phyloP scores from a whole-genome alignment of 768 basidiomycete species.

The Lactifluus pinguis region DNA sequence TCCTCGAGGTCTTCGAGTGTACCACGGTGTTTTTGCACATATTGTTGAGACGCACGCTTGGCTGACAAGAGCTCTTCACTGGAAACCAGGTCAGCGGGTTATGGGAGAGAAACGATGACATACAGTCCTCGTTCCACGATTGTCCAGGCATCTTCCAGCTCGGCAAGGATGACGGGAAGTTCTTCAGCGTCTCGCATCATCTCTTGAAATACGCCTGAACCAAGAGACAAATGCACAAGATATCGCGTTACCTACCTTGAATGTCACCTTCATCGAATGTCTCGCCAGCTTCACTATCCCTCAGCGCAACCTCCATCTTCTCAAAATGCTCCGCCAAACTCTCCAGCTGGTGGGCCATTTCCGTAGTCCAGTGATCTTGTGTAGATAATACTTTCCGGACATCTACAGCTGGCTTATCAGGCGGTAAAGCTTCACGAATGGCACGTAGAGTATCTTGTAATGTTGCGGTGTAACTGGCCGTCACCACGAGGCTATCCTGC shows the following conservation, averaged over 20 bases:
- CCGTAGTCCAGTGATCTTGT: slow-evolving; percentile 48
- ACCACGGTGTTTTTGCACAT: slow-evolving; percentile 39
- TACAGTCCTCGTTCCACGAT: slow-evolving; percentile 52
- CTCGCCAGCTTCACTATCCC: slow-evolving; percentile 62
- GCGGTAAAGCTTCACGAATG: slow-evolving; percentile 46
- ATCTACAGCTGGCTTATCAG: slow-evolving; percentile 27
- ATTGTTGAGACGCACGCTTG: slow-evolving; percentile 36
- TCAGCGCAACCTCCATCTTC: slow-evolving; percentile 61
- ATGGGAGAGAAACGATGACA: slow-evolving; percentile 22
- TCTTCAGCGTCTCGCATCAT: slow-evolving; percentile 80
- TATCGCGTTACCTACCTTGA: slow-evolving; percentile 35
- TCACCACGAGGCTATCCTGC: slow-evolving; percentile 54
- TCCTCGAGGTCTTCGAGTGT: slow-evolving; percentile 63
- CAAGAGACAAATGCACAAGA: not conserved
- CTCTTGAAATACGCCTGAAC: slow-evolving; percentile 32
- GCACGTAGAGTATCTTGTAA: slow-evolving; percentile 45
- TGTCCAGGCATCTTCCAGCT: slow-evolving; percentile 52
- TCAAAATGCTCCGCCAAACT: slow-evolving; percentile 67
- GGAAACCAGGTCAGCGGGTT: not conserved
- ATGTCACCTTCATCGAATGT: slow-evolving; percentile 60
- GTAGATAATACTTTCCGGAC: slow-evolving; percentile 41
- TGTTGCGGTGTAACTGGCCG: slow-evolving; percentile 59
- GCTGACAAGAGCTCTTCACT: slow-evolving; percentile 45
- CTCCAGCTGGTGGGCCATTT: slow-evolving; percentile 71
- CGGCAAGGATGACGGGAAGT: slow-evolving; percentile 62